Evolutionary conservation across 1,139 yeast genomes (phyloP).

Genomic region (Lodderomyces jiufengensis): DNA sequence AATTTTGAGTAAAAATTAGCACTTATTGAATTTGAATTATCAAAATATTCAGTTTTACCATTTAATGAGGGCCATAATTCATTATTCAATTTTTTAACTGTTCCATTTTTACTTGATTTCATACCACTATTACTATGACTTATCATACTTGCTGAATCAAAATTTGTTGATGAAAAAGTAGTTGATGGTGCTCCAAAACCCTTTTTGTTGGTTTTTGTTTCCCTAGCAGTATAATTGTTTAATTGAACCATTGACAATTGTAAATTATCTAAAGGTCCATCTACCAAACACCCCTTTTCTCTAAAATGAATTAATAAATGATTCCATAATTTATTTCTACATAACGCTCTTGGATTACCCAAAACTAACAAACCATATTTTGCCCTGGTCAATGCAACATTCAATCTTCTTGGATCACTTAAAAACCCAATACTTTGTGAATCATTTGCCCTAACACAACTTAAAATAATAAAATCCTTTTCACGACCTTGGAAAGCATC

Average conservation of each 20-base stretch:
- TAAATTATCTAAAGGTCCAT: conserved; percentile 82
- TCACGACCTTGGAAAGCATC: conserved; percentile 98
- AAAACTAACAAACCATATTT: conserved; percentile 77
- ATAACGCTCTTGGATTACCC: conserved; percentile 80
- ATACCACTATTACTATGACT: conserved; percentile 36
- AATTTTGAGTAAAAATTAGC: conserved; percentile 44
- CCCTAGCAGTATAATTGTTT: conserved; percentile 12
- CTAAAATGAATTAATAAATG: conserved; percentile 73
- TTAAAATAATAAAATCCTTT: conserved; percentile 81
- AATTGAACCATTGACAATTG: conserved; percentile 70
- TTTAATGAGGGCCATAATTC: conserved; percentile 37
- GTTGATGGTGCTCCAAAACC: conserved; percentile 13
- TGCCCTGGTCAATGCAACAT: conserved; percentile 91
- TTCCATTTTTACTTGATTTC: neutral
- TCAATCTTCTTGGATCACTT: conserved; percentile 84
- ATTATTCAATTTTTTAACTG: conserved; percentile 7
- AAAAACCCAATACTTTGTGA: conserved; percentile 81
- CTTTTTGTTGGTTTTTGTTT: conserved; percentile 5
- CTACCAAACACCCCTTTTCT: conserved; percentile 84
- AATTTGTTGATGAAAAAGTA: conserved; percentile 17
- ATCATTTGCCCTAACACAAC: conserved; percentile 91
- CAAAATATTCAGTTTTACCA: conserved; percentile 13
- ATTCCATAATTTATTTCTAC: conserved; percentile 75
- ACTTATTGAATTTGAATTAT: conserved; percentile 23
- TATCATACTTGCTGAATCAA: conserved; percentile 48